Percentiles rank a stretch among this genome's conserved stretches.
These are phyloP conservation scores for Pleurotus tuber-regium DNA, from an alignment of 768 basidiomycete genomes.

Conservation along the genomic window DNA sequence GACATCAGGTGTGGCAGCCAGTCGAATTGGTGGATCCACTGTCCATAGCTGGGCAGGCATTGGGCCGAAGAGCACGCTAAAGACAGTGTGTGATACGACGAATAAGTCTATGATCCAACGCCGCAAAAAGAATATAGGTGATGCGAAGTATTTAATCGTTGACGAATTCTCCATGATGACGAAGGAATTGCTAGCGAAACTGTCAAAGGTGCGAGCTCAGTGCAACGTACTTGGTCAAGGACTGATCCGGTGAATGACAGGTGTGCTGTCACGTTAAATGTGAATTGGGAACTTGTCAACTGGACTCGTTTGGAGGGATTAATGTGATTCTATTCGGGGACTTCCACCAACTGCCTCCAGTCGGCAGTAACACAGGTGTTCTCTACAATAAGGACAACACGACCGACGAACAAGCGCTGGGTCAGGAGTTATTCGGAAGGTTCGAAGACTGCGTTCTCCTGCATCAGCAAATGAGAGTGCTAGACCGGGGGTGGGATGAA, in stretches of 20 bases:
- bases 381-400: constrained; percentile 15
- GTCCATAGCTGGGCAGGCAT: neutral
- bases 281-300: neutral
- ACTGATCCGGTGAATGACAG: neutral
- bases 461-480: constrained; percentile 29
- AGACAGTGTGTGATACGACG: neutral
- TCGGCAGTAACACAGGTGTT: constrained; percentile 20
- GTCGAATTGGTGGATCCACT: neutral
- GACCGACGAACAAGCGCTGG: constrained; percentile 8
- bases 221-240: too few relatives aligned
- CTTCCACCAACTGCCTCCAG: constrained; percentile 32
- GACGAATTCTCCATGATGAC: constrained; percentile 35
- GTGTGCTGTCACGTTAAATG: neutral
- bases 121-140: neutral
- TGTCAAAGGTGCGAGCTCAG: constrained; percentile 17
- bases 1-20: neutral
- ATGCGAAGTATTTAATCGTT: constrained; percentile 26
- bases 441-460: constrained; percentile 30
- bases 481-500: constrained; percentile 26
- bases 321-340: constrained; percentile 32
- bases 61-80: neutral
- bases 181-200: constrained; percentile 19
- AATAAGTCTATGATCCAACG: neutral
- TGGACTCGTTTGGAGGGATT: constrained; percentile 15
- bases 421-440: constrained; percentile 22